phyloP scores from a whole-genome alignment of 768 basidiomycete species.

The Tulasnella calospora region DNA sequence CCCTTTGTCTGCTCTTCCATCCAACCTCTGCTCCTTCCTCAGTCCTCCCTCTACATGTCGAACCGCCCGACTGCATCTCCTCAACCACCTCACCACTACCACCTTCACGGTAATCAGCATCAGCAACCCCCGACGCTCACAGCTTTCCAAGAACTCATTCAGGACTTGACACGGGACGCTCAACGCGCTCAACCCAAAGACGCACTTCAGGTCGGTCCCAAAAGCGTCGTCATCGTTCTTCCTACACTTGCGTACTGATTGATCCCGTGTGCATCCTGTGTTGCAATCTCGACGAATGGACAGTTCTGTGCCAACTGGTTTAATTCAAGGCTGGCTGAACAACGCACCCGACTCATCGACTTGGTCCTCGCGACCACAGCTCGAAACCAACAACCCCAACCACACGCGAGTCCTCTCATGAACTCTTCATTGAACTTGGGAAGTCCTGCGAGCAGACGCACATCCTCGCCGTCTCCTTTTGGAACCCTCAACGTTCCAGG shows the following conservation, averaged over 20 bases:
- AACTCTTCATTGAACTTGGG: slow-evolving; percentile 47
- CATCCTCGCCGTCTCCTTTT: slow-evolving; percentile 57
- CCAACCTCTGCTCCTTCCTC: slow-evolving; percentile 4
- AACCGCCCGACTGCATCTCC: slow-evolving; percentile 7
- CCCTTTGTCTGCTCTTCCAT: slow-evolving; percentile 5
- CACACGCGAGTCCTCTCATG: slow-evolving; percentile 48
- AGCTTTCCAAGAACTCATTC: slow-evolving; percentile 76
- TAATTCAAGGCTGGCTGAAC: slow-evolving; percentile 78
- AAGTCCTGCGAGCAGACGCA: slow-evolving; percentile 41
- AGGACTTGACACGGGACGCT: slow-evolving; percentile 80
- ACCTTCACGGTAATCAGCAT: not conserved
- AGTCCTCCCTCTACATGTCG: not conserved
- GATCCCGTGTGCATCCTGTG: not conserved
- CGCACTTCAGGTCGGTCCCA: slow-evolving; percentile 58
- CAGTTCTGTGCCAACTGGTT: slow-evolving; percentile 89
- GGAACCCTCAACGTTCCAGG: slow-evolving; percentile 76
- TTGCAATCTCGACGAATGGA: not conserved
- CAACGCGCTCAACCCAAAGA: slow-evolving; percentile 84
- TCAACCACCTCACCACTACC: slow-evolving; percentile 2
- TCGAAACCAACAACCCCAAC: slow-evolving; percentile 44
- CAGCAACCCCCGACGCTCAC: slow-evolving; percentile 33
- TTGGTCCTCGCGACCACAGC: slow-evolving; percentile 49
- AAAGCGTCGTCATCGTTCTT: not conserved
- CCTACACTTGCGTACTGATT: not conserved
- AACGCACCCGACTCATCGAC: slow-evolving; percentile 69